These are phyloP conservation scores for Hypoxylon subgilvum DNA, from an alignment of 495 filamentous ascomycete genomes.

Conservation along the genomic window DNA sequence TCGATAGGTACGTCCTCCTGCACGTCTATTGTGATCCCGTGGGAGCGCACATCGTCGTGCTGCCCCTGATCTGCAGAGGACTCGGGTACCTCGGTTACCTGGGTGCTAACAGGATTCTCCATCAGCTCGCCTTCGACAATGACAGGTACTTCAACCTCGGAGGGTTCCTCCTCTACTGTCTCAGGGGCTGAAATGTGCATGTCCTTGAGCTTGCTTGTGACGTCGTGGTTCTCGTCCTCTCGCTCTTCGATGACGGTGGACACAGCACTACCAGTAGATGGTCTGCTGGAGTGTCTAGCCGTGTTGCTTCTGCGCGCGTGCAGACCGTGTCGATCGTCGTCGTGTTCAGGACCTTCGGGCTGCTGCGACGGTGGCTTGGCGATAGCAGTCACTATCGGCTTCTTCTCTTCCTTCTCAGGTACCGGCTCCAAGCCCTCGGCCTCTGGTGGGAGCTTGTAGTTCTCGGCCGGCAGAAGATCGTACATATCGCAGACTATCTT, in stretches of 20 bases:
- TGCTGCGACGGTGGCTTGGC: conserved; percentile 57
- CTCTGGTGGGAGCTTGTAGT: conserved; percentile 91
- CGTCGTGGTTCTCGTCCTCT: conserved; percentile 63
- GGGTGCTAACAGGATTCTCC: conserved; percentile 14
- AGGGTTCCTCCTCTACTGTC: conserved; percentile 46
- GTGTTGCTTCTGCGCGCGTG: conserved; percentile 65
- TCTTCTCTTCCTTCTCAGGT: conserved; percentile 41
- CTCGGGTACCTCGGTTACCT: conserved; percentile 10
- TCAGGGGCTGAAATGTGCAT: conserved; percentile 51
- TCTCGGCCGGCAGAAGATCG: conserved; percentile 85
- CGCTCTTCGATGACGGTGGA: conserved; percentile 73
- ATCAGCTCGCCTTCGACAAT: conserved; percentile 49
- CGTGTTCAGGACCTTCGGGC: conserved; percentile 35
- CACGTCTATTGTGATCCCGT: conserved; percentile 18
- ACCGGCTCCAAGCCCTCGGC: conserved; percentile 76
- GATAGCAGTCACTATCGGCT: conserved; percentile 46
- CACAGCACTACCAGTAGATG: conserved; percentile 75
- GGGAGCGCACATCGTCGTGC: conserved; percentile 1
- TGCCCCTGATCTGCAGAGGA: conserved; percentile 8
- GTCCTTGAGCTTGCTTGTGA: conserved; percentile 45
- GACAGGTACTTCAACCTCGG: conserved; percentile 51
- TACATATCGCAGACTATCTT: conserved; percentile 95
- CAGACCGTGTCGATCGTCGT: conserved; percentile 51
- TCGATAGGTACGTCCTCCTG: conserved; percentile 34
- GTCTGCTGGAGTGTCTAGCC: conserved; percentile 72